These are phyloP conservation scores for Amniculicola lignicola DNA, from an alignment of 495 filamentous ascomycete species.

Conservation along the genomic window DNA sequence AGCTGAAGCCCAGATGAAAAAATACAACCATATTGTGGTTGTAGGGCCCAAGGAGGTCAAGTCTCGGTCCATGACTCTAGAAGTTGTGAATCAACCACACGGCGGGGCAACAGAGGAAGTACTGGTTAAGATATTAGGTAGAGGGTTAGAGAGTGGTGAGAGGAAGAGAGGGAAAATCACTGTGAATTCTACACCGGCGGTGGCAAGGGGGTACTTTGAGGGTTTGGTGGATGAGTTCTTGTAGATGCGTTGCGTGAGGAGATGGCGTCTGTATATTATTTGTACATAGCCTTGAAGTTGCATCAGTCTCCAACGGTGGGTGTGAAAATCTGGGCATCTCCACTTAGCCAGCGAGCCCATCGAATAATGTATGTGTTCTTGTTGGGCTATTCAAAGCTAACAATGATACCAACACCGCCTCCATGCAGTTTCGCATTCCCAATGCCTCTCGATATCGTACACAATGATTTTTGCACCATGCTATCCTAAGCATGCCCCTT, in stretches of 20 bases:
- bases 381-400: too few relatives aligned
- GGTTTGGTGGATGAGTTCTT: conserved; percentile 3
- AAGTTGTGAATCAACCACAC: conserved; percentile 22
- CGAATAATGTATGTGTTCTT: too few relatives aligned
- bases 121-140: conserved; percentile 1
- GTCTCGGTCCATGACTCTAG: conserved; percentile 4
- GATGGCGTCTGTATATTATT: neutral
- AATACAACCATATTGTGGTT: conserved; percentile 72
- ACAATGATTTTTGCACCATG: neutral
- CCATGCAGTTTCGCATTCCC: neutral
- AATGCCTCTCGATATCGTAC: neutral
- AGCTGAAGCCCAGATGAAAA: conserved; percentile 64
- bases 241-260: neutral
- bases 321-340: too few relatives aligned
- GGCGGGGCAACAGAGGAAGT: neutral
- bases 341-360: too few relatives aligned
- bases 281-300: neutral
- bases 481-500: neutral
- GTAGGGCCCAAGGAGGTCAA: conserved; percentile 55
- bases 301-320: too few relatives aligned
- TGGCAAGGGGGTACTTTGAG: conserved; percentile 7
- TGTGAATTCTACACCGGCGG: neutral
- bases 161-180: neutral
- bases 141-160: neutral
- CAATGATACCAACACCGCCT: too few relatives aligned